Conservation (phyloP, 768 basidiomycete genomes). For the Calocera viscosa region DNA sequence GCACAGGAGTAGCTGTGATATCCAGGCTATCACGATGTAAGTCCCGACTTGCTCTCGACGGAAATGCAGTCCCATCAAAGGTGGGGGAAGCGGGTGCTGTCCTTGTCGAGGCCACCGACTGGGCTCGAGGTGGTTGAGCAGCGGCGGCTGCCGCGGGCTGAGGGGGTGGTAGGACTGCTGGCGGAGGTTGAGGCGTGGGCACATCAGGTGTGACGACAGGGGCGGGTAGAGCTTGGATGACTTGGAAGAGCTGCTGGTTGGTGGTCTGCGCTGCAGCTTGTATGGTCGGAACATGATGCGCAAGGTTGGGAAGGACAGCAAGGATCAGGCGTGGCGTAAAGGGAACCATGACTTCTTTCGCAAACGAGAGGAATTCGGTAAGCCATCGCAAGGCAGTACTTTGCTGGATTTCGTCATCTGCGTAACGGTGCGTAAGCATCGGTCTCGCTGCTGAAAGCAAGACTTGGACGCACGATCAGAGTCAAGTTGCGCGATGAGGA, state of each 20-base stretch:
- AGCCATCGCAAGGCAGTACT: slow-evolving; percentile 91
- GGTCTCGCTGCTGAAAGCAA: slow-evolving; percentile 3
- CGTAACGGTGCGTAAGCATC: slow-evolving; percentile 3
- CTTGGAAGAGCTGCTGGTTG: slow-evolving; percentile 69
- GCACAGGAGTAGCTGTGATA: background rate
- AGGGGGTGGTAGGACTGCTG: background rate
- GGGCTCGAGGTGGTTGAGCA: background rate
- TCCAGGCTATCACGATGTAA: background rate
- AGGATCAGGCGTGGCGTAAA: slow-evolving; percentile 89
- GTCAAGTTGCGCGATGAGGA: slow-evolving; percentile 75
- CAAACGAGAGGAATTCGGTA: slow-evolving; percentile 75
- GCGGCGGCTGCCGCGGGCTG: background rate
- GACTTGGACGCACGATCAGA: slow-evolving; percentile 53
- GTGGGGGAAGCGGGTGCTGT: background rate
- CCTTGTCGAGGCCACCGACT: background rate
- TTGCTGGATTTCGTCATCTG: slow-evolving; percentile 91
- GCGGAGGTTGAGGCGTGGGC: slow-evolving; percentile 10
- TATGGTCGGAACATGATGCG: slow-evolving; percentile 80
- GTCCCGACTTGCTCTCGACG: background rate
- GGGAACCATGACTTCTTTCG: slow-evolving; percentile 82
- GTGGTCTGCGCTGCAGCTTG: slow-evolving; percentile 75
- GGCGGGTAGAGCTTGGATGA: slow-evolving; percentile 74
- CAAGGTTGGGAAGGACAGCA: slow-evolving; percentile 86
- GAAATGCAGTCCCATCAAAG: background rate
- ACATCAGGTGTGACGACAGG: slow-evolving; percentile 37